phyloP scores from a whole-genome alignment of 2,329 filamentous ascomycete genomes.

The Scedosporium aurantiacum region DNA sequence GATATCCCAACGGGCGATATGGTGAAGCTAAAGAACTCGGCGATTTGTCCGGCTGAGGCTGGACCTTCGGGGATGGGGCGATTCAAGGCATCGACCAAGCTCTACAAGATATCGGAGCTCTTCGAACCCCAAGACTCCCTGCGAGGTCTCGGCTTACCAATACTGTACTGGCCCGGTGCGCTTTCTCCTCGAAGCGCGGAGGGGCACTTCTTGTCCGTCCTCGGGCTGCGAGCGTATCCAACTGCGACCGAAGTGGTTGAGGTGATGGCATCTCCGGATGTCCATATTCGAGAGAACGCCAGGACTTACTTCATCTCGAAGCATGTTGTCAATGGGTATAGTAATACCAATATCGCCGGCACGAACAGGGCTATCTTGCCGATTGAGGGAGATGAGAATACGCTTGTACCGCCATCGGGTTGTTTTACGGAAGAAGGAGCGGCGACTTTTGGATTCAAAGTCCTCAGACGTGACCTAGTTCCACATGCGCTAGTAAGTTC shows the following conservation, averaged over 20 bases:
- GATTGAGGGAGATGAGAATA: conserved; percentile 53
- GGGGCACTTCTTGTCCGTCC: conserved; percentile 57
- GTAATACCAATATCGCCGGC: conserved; percentile 44
- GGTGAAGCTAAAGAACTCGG: conserved; percentile 62
- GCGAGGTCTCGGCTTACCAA: conserved; percentile 58
- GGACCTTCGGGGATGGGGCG: conserved; percentile 43
- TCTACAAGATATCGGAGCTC: conserved; percentile 67
- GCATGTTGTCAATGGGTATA: conserved; percentile 69
- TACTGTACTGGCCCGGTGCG: conserved; percentile 71
- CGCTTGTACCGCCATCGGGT: conserved; percentile 58
- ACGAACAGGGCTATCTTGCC: conserved; percentile 57
- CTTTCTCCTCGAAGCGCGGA: conserved; percentile 58
- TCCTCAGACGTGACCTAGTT: conserved; percentile 66
- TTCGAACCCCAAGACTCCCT: conserved; percentile 68
- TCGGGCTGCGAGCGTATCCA: conserved; percentile 67
- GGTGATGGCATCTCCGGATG: conserved; percentile 58
- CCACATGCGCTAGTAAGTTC: conserved; percentile 51
- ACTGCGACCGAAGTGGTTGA: conserved; percentile 62
- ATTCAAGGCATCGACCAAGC: conserved; percentile 35
- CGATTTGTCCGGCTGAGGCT: conserved; percentile 71
- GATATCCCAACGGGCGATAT: conserved; percentile 83
- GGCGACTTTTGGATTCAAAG: conserved; percentile 67
- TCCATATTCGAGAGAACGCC: conserved; percentile 51
- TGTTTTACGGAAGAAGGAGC: conserved; percentile 78
- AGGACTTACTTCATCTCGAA: conserved; percentile 76